These are phyloP conservation scores for Leccinum arenicola DNA, from an alignment of 768 basidiomycete species.

Conservation along the genomic window DNA sequence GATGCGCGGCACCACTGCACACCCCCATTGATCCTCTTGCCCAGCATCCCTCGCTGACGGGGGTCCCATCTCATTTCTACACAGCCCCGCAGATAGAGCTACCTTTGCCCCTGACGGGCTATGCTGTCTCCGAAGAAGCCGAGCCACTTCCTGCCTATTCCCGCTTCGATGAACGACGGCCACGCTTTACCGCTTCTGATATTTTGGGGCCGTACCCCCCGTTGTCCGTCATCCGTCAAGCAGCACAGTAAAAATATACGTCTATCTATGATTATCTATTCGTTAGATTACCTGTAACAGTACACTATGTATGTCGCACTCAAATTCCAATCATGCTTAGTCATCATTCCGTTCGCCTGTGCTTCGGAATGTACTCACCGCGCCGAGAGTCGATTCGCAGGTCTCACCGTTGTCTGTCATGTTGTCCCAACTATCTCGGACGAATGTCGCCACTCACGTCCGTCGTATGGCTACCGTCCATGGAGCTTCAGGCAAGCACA, in stretches of 20 bases:
- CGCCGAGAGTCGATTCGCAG: background rate
- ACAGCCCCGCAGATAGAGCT: background rate
- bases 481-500: constrained; percentile 36
- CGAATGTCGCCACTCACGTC: constrained; percentile 26
- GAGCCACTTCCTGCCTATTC: constrained; percentile 27
- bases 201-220: constrained; percentile 30
- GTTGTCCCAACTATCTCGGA: constrained; percentile 27
- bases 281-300: background rate
- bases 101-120: background rate
- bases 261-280: constrained; percentile 5
- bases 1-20: background rate
- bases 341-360: constrained; percentile 5
- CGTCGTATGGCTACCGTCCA: constrained; percentile 46
- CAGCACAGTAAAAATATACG: background rate
- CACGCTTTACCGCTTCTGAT: constrained; percentile 17
- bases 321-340: constrained; percentile 11
- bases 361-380: background rate
- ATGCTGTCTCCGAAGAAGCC: constrained; percentile 3
- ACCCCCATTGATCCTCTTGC: constrained; percentile 6
- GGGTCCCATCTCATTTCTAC: constrained; percentile 11
- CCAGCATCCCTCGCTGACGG: constrained; percentile 14
- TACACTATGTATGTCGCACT: too few relatives aligned
- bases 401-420: constrained; percentile 17
- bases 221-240: constrained; percentile 8
- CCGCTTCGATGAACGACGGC: constrained; percentile 24